phyloP scores from a whole-genome alignment of 2,329 filamentous ascomycete genomes.

The Monosporascus sp. region DNA sequence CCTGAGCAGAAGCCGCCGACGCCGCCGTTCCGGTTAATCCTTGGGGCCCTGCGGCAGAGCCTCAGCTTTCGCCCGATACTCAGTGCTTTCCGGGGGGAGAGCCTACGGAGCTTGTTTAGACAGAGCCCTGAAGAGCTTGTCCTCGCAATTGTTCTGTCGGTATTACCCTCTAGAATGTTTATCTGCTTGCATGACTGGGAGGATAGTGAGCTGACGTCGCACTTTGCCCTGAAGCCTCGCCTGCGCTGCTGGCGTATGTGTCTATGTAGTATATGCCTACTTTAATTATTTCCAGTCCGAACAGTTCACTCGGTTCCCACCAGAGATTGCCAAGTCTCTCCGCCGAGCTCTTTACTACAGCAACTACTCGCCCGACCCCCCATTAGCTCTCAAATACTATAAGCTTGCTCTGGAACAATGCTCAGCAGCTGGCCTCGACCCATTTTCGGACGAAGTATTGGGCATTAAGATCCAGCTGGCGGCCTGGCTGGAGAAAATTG shows the following conservation, averaged over 20 bases:
- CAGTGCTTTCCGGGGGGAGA: slow-evolving; percentile 33
- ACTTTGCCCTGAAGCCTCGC: slow-evolving; percentile 27
- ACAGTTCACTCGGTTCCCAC: slow-evolving; percentile 56
- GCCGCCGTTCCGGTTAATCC: slow-evolving; percentile 18
- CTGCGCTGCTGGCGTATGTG: slow-evolving; percentile 25
- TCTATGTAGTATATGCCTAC: slow-evolving; percentile 40
- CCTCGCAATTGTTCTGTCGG: slow-evolving; percentile 37
- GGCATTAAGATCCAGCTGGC: slow-evolving; percentile 83
- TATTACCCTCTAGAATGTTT: not conserved
- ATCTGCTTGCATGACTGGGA: not conserved
- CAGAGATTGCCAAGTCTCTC: slow-evolving; percentile 69
- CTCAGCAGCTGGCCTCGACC: slow-evolving; percentile 70
- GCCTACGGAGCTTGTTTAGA: slow-evolving; percentile 32
- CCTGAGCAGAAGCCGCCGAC: slow-evolving; percentile 18
- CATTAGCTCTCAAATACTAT: slow-evolving; percentile 78
- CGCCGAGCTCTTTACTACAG: slow-evolving; percentile 84
- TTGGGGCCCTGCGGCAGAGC: slow-evolving; percentile 26
- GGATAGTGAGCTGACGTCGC: slow-evolving; percentile 15
- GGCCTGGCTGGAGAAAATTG: slow-evolving; percentile 71
- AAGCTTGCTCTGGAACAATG: slow-evolving; percentile 71
- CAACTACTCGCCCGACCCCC: slow-evolving; percentile 68
- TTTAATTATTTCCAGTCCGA: slow-evolving; percentile 50
- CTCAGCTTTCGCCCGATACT: slow-evolving; percentile 31
- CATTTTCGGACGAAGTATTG: slow-evolving; percentile 84
- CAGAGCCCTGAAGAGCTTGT: slow-evolving; percentile 40